phyloP scores from a whole-genome alignment of 106 monocot species.

The Gastrodia elata region DNA sequence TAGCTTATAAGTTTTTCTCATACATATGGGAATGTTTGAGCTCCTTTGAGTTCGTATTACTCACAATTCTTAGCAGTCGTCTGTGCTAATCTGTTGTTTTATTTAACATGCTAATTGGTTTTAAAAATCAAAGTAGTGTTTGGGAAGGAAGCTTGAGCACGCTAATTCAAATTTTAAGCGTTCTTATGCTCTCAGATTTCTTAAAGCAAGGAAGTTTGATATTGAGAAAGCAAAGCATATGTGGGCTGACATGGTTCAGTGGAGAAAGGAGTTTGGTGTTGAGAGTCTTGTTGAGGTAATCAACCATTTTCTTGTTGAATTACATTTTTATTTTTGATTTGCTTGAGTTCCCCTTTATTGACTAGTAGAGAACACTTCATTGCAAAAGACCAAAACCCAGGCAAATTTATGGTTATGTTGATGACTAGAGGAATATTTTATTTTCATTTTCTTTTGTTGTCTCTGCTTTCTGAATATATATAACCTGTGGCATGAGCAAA shows the following conservation, averaged over 20 bases:
- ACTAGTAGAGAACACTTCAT: not conserved
- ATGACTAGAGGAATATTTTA: not conserved
- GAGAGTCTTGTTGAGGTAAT: conserved; percentile 45
- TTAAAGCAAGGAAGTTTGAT: conserved; percentile 80
- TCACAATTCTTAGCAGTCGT: not conserved
- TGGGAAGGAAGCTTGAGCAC: not conserved
- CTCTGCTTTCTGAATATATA: not conserved
- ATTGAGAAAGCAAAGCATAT: conserved; percentile 78
- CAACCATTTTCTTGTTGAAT: not conserved
- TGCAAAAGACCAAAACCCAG: not conserved
- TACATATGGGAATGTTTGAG: not conserved
- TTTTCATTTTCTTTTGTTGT: not conserved
- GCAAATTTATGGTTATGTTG: not conserved
- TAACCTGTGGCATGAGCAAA: not conserved
- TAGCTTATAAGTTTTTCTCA: not conserved
- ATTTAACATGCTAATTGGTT: not conserved
- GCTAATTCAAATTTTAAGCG: not conserved
- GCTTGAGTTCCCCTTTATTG: not conserved
- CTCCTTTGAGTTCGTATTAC: not conserved
- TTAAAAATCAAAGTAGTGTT: too few species aligned
- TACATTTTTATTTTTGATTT: not conserved
- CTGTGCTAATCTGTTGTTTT: not conserved
- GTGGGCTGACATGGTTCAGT: conserved; percentile 77
- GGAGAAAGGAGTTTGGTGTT: conserved; percentile 57
- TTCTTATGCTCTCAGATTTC: conserved; percentile 27